Percentiles rank a stretch among this genome's conserved stretches.
These are phyloP conservation scores for Tothia fuscella DNA, from an alignment of 2,329 filamentous ascomycete genomes.

Conservation along the genomic window DNA sequence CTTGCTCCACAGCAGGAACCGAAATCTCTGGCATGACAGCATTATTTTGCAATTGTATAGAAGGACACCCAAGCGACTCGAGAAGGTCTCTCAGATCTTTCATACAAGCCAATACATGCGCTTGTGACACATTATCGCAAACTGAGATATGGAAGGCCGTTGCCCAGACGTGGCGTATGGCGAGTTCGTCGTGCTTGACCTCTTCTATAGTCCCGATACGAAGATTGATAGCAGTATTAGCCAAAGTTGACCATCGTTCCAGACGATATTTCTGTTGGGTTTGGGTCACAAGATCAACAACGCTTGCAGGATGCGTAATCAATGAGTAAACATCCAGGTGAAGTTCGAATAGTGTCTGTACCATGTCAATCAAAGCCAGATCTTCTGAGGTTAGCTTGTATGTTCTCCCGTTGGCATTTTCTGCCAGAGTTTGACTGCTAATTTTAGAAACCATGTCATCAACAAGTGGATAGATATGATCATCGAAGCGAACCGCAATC, in stretches of 20 bases:
- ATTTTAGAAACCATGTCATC: conserved; percentile 12
- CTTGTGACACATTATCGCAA: conserved; percentile 41
- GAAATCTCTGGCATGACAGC: conserved; percentile 81
- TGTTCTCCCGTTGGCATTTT: background rate
- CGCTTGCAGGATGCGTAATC: conserved; percentile 49
- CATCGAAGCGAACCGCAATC: conserved; percentile 42
- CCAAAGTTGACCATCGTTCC: conserved; percentile 46
- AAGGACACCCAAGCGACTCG: conserved; percentile 32
- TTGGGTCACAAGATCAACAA: conserved; percentile 40
- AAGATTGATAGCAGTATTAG: conserved; percentile 40
- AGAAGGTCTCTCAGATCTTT: conserved; percentile 49
- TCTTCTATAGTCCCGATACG: conserved; percentile 18
- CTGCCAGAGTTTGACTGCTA: conserved; percentile 19
- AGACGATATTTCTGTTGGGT: conserved; percentile 46
- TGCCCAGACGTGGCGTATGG: conserved; percentile 54
- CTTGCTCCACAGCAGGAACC: conserved; percentile 68
- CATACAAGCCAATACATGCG: conserved; percentile 50
- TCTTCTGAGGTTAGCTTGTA: conserved; percentile 16
- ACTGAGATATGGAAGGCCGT: conserved; percentile 50
- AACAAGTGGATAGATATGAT: conserved; percentile 36
- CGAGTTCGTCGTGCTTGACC: conserved; percentile 29
- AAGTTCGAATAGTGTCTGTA: conserved; percentile 52
- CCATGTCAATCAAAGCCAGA: conserved; percentile 36
- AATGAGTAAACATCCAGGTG: conserved; percentile 54
- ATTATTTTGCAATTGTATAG: conserved; percentile 66